phyloP scores from a whole-genome alignment of 305 asterid species.

The Rubia tinctorum region DNA sequence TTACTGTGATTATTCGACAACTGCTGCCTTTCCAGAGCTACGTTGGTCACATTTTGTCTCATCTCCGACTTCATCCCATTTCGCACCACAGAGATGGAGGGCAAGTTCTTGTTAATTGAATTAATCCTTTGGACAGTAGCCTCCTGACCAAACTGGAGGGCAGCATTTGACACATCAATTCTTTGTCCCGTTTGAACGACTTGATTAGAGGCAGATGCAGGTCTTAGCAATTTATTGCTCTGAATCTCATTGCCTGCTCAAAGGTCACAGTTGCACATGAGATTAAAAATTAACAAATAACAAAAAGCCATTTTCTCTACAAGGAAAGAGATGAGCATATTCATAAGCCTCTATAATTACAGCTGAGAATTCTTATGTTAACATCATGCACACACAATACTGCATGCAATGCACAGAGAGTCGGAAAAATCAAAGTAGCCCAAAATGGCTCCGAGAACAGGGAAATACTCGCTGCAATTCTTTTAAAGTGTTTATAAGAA shows the following conservation, averaged over 20 bases:
- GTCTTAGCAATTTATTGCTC: constrained; percentile 33
- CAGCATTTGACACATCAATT: constrained; percentile 21
- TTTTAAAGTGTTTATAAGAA: background rate
- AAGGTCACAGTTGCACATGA: constrained; percentile 11
- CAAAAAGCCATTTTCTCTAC: background rate
- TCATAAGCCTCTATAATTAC: constrained; percentile 5
- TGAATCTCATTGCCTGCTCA: constrained; percentile 37
- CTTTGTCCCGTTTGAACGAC: constrained; percentile 30
- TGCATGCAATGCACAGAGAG: background rate
- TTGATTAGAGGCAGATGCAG: constrained; percentile 35
- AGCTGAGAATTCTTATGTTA: background rate
- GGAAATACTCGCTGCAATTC: background rate
- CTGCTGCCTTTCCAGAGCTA: constrained; percentile 24
- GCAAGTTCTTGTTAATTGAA: constrained; percentile 24
- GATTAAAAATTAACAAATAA: constrained; percentile 7
- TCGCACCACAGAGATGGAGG: constrained; percentile 30
- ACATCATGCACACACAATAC: background rate
- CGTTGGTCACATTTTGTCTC: constrained; percentile 19
- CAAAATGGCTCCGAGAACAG: background rate
- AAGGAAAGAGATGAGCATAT: constrained; percentile 17
- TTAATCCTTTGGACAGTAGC: constrained; percentile 21
- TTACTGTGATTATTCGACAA: constrained; percentile 10
- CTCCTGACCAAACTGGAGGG: constrained; percentile 18
- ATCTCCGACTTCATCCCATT: constrained; percentile 27
- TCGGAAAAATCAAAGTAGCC: background rate